Conservation (phyloP, 1,284 basidiomycete genomes). For the Hortiboletus rubellus region DNA sequence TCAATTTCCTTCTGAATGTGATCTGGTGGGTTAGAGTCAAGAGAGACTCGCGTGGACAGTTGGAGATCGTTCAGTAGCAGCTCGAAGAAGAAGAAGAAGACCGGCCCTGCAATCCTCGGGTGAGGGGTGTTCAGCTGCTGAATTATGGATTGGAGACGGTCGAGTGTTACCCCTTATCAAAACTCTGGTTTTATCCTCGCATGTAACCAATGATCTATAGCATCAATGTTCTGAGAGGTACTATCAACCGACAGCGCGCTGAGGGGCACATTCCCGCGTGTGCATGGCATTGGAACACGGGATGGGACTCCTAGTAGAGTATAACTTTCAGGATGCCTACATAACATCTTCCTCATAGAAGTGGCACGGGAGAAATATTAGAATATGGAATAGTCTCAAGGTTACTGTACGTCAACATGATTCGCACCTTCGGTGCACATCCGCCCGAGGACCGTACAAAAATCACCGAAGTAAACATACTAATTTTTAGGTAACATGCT, state of each 20-base stretch:
- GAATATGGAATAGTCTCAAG: too few relatives aligned
- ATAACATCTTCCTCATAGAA: too few relatives aligned
- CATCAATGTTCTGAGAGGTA: not conserved
- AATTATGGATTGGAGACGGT: not conserved
- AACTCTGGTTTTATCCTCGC: constrained; percentile 5
- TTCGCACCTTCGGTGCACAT: not conserved
- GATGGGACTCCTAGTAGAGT: too few relatives aligned
- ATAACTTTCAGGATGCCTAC: too few relatives aligned
- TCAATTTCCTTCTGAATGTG: not conserved
- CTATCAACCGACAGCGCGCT: too few relatives aligned
- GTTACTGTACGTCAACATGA: too few relatives aligned
- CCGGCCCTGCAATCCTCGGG: constrained; percentile 65
- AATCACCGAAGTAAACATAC: not conserved
- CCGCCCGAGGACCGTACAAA: not conserved
- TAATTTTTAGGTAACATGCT: not conserved
- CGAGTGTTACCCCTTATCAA: constrained; percentile 13
- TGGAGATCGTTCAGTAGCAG: constrained; percentile 68
- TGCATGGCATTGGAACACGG: too few relatives aligned
- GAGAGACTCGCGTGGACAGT: constrained; percentile 79
- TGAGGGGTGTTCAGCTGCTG: constrained; percentile 35
- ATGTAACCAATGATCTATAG: constrained; percentile 11
- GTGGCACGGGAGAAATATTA: too few relatives aligned
- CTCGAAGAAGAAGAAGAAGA: constrained; percentile 76
- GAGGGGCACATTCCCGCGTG: too few relatives aligned
- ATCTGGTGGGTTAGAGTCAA: constrained; percentile 49